Evolutionary conservation across 1,284 basidiomycete genomes (phyloP), one percentile per base, ranked within the genome.

Genomic region (Ustilago shanxiensis): DNA sequence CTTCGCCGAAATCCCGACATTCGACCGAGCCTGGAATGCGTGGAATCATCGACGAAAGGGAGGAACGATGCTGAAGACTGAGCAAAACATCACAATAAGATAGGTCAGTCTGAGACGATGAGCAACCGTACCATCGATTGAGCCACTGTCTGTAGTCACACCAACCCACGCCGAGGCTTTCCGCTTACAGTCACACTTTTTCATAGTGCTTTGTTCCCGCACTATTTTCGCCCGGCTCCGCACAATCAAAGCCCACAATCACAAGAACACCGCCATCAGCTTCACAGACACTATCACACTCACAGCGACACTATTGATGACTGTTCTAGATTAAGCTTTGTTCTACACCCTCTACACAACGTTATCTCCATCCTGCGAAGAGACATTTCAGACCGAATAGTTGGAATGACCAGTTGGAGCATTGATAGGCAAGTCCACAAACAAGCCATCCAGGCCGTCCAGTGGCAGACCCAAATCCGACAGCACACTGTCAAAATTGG

Each of bases 401-500:
- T 63, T 63, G 20, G 52, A 49, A 51, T 70, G 64, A 1, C 35
- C 52, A 14, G 64, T 62, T 13, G 60, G 59, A 5, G 61, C 61
- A 26, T 68, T 65, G 37, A 74, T 69, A 1, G 74, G 74, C 45
- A 67, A 60, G 45, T 77, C 75, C 4, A 62, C 70, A 51, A 77
- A 77, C 54, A 77, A 58, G 0, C 66, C 75, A 54, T 77, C 75
- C 47, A 77, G 28, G 1, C 75, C 75, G 29, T 77, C 70, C 35
- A 73, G 22, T 2, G 75, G 74, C 37, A 77, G 20, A 13, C 75
- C 75, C 0, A 77, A 45, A 24, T 77, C 75, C 24, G 55, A 60
- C 5, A 77, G 54, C 1, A 77, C 75, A 26, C 53, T 72, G n/a
- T 77, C 75, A 45, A 77, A 77, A 61, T 73, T 73, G n/a, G 70